These are phyloP conservation scores for Cryphonectria nitschkei DNA, from an alignment of 2,329 filamentous ascomycete species.

Conservation along the genomic window DNA sequence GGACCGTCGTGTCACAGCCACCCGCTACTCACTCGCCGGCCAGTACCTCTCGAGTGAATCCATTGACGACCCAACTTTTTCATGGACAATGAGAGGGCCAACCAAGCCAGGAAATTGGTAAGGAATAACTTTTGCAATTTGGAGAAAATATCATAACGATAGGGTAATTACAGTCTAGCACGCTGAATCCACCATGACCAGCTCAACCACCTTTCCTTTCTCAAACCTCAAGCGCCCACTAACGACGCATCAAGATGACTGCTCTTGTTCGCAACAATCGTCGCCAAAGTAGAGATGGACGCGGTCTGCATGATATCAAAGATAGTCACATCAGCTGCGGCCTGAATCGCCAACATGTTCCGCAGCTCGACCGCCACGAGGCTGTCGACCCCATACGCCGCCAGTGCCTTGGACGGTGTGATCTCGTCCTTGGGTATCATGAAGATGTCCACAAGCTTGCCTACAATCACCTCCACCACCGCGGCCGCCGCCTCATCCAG, in stretches of 20 bases:
- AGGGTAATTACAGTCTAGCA: not conserved
- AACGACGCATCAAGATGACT: slow-evolving; percentile 9
- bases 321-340: slow-evolving; percentile 17
- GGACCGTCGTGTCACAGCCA: not conserved
- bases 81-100: not conserved
- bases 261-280: slow-evolving; percentile 14
- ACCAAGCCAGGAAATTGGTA: not conserved
- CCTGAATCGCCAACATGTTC: slow-evolving; percentile 30
- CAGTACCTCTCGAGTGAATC: too few relatives aligned
- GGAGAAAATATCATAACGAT: not conserved
- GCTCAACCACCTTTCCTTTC: not conserved
- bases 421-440: slow-evolving; percentile 35
- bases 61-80: too few relatives aligned
- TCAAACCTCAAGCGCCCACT: not conserved
- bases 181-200: not conserved
- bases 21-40: too few relatives aligned
- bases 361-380: slow-evolving; percentile 39
- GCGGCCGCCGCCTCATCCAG: slow-evolving; percentile 30
- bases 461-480: slow-evolving; percentile 31
- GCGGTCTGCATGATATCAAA: slow-evolving; percentile 22
- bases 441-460: slow-evolving; percentile 35
- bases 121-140: not conserved
- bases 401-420: slow-evolving; percentile 31
- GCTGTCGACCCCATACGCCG: slow-evolving; percentile 38
- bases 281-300: slow-evolving; percentile 1